These are phyloP conservation scores for Elasticomyces elasticus DNA, from an alignment of 495 filamentous ascomycete genomes.

Conservation along the genomic window DNA sequence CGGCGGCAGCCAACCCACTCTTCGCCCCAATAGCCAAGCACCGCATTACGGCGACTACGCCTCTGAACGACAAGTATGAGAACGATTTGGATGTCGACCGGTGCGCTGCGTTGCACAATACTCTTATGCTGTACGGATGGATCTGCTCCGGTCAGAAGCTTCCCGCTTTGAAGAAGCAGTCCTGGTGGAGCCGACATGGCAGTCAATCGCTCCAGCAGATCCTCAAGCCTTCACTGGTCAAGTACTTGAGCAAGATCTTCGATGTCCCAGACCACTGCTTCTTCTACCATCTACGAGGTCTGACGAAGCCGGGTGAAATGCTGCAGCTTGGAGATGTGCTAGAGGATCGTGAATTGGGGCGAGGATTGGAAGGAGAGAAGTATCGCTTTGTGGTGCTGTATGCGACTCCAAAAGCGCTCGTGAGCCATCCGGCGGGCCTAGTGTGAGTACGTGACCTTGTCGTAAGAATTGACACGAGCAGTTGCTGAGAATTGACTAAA, in stretches of 20 bases:
- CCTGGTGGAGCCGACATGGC: constrained; percentile 15
- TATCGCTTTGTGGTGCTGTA: constrained; percentile 11
- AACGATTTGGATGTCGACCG: constrained; percentile 31
- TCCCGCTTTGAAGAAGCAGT: not conserved
- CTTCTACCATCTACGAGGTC: constrained; percentile 11
- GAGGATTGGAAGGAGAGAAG: not conserved
- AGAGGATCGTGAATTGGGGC: constrained; percentile 6
- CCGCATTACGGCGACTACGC: not conserved
- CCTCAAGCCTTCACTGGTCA: not conserved
- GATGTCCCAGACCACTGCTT: constrained; percentile 4
- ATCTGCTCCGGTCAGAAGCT: constrained; percentile 12
- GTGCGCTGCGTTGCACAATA: constrained; percentile 38
- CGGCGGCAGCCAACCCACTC: constrained; percentile 1
- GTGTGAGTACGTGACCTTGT: constrained; percentile 6
- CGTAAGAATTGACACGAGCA: not conserved
- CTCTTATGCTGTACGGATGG: constrained; percentile 33
- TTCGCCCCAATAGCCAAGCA: constrained; percentile 16
- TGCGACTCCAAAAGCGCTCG: not conserved
- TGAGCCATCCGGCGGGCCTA: constrained; percentile 11
- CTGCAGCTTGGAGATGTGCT: constrained; percentile 14
- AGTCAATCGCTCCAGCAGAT: not conserved
- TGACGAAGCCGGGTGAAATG: constrained; percentile 7
- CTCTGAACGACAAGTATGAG: not conserved
- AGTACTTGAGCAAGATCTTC: constrained; percentile 13
- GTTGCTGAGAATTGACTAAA: not conserved